Conservation (phyloP, 768 basidiomycete genomes). For the Lactifluus volemus region DNA sequence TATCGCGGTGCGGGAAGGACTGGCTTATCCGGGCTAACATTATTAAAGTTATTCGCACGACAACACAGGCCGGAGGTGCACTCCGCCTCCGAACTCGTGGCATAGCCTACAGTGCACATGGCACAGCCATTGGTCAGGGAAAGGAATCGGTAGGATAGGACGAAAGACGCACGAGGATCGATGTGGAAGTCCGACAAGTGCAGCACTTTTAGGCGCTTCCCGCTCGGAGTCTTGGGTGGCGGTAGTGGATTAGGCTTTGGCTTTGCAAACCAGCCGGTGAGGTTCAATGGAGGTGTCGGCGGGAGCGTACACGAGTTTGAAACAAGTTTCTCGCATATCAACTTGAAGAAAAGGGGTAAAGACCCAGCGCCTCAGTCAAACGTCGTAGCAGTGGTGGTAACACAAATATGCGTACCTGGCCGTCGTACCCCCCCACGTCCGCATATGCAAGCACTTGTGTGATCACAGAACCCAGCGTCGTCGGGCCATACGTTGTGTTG, state of each 20-base stretch:
- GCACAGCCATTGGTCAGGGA: background rate
- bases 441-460: constrained; percentile 68
- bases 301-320: constrained; percentile 43
- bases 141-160: background rate
- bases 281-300: constrained; percentile 49
- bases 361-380: background rate
- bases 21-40: constrained; percentile 39
- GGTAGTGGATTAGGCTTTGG: constrained; percentile 66
- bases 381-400: background rate
- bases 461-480: constrained; percentile 47
- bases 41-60: constrained; percentile 44
- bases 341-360: constrained; percentile 26
- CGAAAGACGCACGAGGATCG: constrained; percentile 47
- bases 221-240: constrained; percentile 47
- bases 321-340: constrained; percentile 54
- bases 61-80: constrained; percentile 64
- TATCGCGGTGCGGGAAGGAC: constrained; percentile 58
- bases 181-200: constrained; percentile 75
- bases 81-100: constrained; percentile 63
- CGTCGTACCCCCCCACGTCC: constrained; percentile 64
- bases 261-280: constrained; percentile 65
- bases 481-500: constrained; percentile 36
- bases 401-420: constrained; percentile 39
- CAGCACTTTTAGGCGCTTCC: constrained; percentile 59
- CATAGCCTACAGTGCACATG: constrained; percentile 39